Conservation (phyloP, 139 green algal genomes). For the Asterochloris sp. region DNA sequence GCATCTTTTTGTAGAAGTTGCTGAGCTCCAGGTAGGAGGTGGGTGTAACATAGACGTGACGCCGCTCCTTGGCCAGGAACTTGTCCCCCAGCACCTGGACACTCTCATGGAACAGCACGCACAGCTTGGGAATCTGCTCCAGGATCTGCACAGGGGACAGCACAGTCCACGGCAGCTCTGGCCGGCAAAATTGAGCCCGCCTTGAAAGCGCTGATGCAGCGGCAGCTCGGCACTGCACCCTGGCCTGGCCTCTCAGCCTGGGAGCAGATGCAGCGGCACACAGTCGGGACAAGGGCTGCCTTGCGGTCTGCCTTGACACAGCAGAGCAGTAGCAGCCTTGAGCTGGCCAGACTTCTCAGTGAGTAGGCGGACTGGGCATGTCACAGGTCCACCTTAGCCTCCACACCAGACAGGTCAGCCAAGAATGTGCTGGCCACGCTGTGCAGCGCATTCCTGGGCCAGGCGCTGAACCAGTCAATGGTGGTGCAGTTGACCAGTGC, state of each 20-base stretch:
- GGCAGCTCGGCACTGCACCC: no score
- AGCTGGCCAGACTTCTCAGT: not conserved
- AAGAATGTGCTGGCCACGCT: slow-evolving; percentile 69
- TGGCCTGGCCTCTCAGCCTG: not conserved
- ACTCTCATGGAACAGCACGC: slow-evolving; percentile 58
- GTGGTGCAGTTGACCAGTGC: slow-evolving; percentile 84
- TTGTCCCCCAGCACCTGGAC: slow-evolving; percentile 37
- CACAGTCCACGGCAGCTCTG: slow-evolving; percentile 25
- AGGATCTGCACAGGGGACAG: slow-evolving; percentile 27
- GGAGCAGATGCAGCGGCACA: no score
- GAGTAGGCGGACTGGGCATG: not conserved
- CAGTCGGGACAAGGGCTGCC: no score
- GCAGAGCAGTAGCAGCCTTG: no score
- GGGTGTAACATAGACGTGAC: slow-evolving; percentile 77
- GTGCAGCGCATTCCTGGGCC: slow-evolving; percentile 14
- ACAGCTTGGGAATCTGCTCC: slow-evolving; percentile 50
- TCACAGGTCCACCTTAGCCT: not conserved
- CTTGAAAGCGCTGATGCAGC: slow-evolving; percentile 1
- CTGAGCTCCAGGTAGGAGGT: slow-evolving; percentile 82
- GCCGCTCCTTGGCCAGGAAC: slow-evolving; percentile 53
- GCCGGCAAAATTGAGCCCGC: not conserved
- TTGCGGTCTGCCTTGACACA: no score
- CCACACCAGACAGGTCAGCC: slow-evolving; percentile 21
- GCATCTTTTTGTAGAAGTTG: slow-evolving; percentile 56
- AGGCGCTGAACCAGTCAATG: slow-evolving; percentile 81